Evolutionary conservation across 1,139 yeast species (phyloP).

Genomic region (Debaryomyces sp.): DNA sequence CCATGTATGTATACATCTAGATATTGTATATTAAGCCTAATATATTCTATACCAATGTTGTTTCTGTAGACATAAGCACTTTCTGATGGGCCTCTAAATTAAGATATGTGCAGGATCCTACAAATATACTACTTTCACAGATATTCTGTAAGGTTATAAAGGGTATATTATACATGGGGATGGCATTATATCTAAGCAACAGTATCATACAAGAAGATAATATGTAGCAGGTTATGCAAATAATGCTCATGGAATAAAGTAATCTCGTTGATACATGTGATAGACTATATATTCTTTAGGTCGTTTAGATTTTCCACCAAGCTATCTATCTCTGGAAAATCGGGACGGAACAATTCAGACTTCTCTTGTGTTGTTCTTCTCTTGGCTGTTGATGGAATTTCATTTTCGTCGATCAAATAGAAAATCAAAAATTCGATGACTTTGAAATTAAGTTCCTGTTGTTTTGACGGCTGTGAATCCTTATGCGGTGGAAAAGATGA

Average conservation of each 20-base stretch:
- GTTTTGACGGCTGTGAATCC: constrained; percentile 13
- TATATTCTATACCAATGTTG: neutral
- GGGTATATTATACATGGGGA: neutral
- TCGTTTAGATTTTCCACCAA: constrained; percentile 43
- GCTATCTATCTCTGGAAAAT: constrained; percentile 46
- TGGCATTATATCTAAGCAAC: neutral
- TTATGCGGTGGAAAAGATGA: constrained; percentile 12
- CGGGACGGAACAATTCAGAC: constrained; percentile 51
- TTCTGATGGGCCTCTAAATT: neutral
- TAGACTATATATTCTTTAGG: constrained; percentile 24
- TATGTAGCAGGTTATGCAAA: neutral
- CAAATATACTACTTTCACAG: neutral
- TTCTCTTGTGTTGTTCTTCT: constrained; percentile 52
- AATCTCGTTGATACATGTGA: neutral
- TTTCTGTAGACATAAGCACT: neutral
- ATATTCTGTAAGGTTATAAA: neutral
- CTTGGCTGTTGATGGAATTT: constrained; percentile 17
- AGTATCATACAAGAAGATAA: neutral
- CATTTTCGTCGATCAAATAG: constrained; percentile 69
- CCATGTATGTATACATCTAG: constrained; percentile 81
- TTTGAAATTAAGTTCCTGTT: constrained; percentile 56
- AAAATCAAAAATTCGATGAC: constrained; percentile 73
- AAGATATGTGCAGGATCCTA: neutral
- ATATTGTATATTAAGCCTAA: neutral
- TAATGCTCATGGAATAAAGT: neutral